Evolutionary conservation across 2,329 filamentous ascomycete species (phyloP), one percentile per base, ranked within the genome.

Genomic region (Microthyrium microscopicum): DNA sequence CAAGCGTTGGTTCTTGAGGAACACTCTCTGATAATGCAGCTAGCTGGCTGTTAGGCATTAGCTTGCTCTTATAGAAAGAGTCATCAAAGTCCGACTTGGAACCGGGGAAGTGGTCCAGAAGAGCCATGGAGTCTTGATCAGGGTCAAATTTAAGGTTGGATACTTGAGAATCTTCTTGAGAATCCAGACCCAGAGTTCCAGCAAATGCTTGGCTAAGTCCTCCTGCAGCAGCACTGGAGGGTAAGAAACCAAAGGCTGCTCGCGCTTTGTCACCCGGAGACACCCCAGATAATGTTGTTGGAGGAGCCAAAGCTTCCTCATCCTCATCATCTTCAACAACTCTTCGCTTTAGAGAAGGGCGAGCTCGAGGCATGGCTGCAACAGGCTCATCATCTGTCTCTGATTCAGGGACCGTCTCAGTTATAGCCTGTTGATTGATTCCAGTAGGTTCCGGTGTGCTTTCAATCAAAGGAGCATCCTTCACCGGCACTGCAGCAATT

Each of bases 271-370:
- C 12, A 20, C 19, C 22, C n/a, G 40, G 33, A 7, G 37, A 33
- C 4, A 41, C 35, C 3, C 32, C 26, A 17, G 15, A 25, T 15
- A 27, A n/a, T 7, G 17, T 36, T 19, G 26, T 17, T 19, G 33
- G 16, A 25, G 33, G 27, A 17, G 18, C 28, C 13, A 29, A 20
- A 8, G 46, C 43, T 6, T 56, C 54, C 12, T 55, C 52, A 5
- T 71, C 66, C 18, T 79, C 73, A 11, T 78, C 73, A 21, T 79
- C 77, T 35, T 77, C 70, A 3, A 78, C 70, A 17, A 82, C 57
- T 28, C 52, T 48, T 24, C 52, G 44, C 18, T 39, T 31, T 32
- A 61, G 74, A 45, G 34, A 40, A 64, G 55, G 46, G 71, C 61
- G 49, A 68, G 58, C 45, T 64, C 16, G 44, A 42, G 18, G 64